Base-by-base conservation (phyloP, 2,329 filamentous ascomycete genomes). In the Microthyrium microscopicum region DNA sequence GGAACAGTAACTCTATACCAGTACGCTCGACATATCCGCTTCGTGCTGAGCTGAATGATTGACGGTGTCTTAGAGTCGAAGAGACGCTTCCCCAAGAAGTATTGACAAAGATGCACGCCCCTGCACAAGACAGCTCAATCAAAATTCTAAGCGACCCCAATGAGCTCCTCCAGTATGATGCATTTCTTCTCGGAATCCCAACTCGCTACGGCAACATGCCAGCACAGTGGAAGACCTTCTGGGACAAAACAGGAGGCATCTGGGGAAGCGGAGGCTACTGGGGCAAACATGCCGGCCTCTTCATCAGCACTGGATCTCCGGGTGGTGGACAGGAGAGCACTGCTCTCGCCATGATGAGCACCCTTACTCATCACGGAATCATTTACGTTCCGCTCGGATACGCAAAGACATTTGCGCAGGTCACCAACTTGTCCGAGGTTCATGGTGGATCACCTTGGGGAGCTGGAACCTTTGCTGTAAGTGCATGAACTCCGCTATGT, bases 121-220 rank as follows among this genome's bases (percentile, higher is more conserved):
- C 84, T 4, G 52, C 73, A 44, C 91, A 93, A 65, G 56, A 68
- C 48, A 53, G 67, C 42, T 64, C 70, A 51, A 62, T 89, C 53
- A 68, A 49, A 13, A 44, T 74, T 37, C 55, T 82, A 45, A 64
- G 75, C 39, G 61, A 66, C 46, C 65, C 69, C 31, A 54, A 67
- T 8, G 19, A 28, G 16, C 37, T 39, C 24, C 22, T 26, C 31
- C 42, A 63, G 34, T 95, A 91, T 62, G 85, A 95, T 51, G 89
- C 65, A 44, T 76, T 94, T 64, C 75, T 98, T 42, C 70, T 95
- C 48, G 89, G 89, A 44, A 89, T 95, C 55, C 89, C 89, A 39
- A 98, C 89, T 33, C 73, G 89, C 45, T 98, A 82, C 63, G 89
- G 89, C 48, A 95, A 91, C 73, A 93, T 93, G 69, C 85, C 87